Percentiles rank a stretch among this genome's conserved stretches.
These are phyloP conservation scores for Schwanniomyces sp. DNA, from an alignment of 805 yeast species.

Conservation along the genomic window DNA sequence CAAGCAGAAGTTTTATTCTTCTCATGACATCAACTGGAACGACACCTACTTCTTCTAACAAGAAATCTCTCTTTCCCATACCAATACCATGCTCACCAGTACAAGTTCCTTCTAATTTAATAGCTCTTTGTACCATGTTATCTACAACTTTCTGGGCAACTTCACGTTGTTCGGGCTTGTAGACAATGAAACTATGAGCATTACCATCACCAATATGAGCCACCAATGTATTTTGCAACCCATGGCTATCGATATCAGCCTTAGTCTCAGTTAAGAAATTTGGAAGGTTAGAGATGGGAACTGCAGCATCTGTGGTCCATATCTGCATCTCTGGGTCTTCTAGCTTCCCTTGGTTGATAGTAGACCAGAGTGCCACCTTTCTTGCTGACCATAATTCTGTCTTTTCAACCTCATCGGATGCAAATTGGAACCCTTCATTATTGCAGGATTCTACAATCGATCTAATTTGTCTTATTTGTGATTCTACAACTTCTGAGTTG, in stretches of 20 bases:
- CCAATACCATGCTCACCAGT: conserved; percentile 91
- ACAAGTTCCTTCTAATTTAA: conserved; percentile 77
- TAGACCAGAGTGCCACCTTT: conserved; percentile 53
- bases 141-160: conserved; percentile 53
- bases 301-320: conserved; percentile 83
- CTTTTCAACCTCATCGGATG: conserved; percentile 58
- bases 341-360: conserved; percentile 31
- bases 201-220: conserved; percentile 89
- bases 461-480: conserved; percentile 40
- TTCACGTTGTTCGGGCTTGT: conserved; percentile 48
- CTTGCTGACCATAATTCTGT: conserved; percentile 76
- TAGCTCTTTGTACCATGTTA: conserved; percentile 64
- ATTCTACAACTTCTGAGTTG: conserved; percentile 19
- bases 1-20: conserved; percentile 66
- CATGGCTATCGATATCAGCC: conserved; percentile 53
- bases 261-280: conserved; percentile 62
- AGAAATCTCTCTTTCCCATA: conserved; percentile 64
- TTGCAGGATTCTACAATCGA: conserved; percentile 23
- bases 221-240: conserved; percentile 57
- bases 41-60: conserved; percentile 64
- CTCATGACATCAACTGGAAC: conserved; percentile 74
- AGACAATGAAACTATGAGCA: conserved; percentile 67
- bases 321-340: conserved; percentile 44
- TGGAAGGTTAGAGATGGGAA: conserved; percentile 70
- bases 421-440: conserved; percentile 57